A percentile compares a stretch with the other conserved stretches of the same genome.
phyloP scores from a whole-genome alignment of 345 rosid species.

The Gossypium arboreum region DNA sequence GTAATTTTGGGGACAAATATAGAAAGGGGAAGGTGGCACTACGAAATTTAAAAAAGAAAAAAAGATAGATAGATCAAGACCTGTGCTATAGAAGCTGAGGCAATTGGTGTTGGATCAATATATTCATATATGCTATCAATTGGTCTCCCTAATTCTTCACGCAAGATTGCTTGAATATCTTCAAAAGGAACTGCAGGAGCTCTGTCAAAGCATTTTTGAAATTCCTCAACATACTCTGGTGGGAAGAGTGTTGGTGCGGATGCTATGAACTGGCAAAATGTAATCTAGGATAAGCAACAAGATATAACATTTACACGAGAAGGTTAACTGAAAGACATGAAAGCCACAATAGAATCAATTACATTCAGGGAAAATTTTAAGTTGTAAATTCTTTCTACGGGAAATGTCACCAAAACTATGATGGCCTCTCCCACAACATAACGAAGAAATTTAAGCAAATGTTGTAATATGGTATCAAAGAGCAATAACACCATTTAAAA shows the following conservation, averaged over 20 bases:
- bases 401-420: background rate
- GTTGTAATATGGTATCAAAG: background rate
- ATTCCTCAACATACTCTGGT: constrained; percentile 77
- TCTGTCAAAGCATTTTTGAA: constrained; percentile 92
- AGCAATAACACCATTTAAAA: background rate
- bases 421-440: background rate
- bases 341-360: background rate
- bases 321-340: background rate
- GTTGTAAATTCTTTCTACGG: background rate
- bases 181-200: constrained; percentile 78
- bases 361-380: background rate
- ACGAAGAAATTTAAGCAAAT: constrained; percentile 1
- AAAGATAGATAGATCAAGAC: constrained; percentile 25
- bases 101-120: constrained; percentile 85
- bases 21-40: background rate
- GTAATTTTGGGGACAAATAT: constrained; percentile 6
- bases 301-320: background rate
- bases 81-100: constrained; percentile 98
- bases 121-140: constrained; percentile 75
- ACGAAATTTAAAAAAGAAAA: background rate
- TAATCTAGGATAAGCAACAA: constrained; percentile 21
- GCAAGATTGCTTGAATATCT: constrained; percentile 67
- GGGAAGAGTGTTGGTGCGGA: constrained; percentile 96
- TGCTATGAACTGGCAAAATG: constrained; percentile 66
- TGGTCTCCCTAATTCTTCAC: constrained; percentile 83